Base-by-base conservation (phyloP, 352 stramenopile species). In the Aphanomyces stellatus region DNA sequence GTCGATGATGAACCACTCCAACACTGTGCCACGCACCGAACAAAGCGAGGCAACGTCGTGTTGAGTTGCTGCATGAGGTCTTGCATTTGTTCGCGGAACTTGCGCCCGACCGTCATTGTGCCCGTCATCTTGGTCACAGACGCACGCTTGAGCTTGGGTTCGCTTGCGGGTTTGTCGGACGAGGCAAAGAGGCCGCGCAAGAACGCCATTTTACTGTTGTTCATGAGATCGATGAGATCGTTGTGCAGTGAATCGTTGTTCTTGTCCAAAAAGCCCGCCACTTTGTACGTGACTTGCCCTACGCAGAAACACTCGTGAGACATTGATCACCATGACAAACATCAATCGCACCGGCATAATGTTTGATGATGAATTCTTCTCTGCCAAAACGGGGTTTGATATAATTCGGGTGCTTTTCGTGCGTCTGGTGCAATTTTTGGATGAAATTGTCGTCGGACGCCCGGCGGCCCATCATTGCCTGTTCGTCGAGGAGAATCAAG, bases 191-290 rank as follows among this genome's bases (percentile, higher is more conserved):
- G 69, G 57, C 78, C 79, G n/a, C 78, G 80, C 30, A 94, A 53
- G 48, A 90, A 95, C 25, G 87, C 80, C 31, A 85, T 87, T 69
- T 89, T 79, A 6, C 83, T 93, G 68, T 75, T 90, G 66, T 96
- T 81, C 81, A 95, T 93, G 1, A 96, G 73, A 22, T 85, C 91
- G 46, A 95, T 79, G 37, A 96, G 71, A 68, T 96, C 88, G 51
- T 92, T 91, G 74, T 97, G 89, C 10, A 99, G 74, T 59, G 93
- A 98, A 72, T 99, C 96, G 69, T 98, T 93, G 79, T 99, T 99
- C 77, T 99, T 99, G 71, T 99, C 96, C 25, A 99, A 79, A 69
- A 99, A 99, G 27, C 92, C 92, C 53, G 86, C 93, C 27, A 97
- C 94, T 56, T 86, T 94, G 79, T 99, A 99, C 33, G 91, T 92